Base-by-base conservation (phyloP, 306 rosid genomes). In the Mucuna pruriens region DNA sequence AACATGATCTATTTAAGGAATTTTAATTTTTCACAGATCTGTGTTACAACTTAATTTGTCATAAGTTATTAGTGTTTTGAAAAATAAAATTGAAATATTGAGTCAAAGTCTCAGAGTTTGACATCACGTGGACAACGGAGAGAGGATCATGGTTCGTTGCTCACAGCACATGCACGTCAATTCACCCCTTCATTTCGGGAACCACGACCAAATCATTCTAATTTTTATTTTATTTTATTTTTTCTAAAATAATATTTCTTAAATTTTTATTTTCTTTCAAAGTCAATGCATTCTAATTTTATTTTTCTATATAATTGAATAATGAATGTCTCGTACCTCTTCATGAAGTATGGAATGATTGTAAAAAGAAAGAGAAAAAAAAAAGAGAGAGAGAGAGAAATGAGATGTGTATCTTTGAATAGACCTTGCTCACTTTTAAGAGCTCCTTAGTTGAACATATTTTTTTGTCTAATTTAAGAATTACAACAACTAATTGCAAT, bases 101-200 rank as follows among this genome's bases (percentile, higher is more conserved):
- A 68, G 62, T 79, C 84, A 80, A 68, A 67, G n/a, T n/a, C 26
- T 69, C 4, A 34, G 11, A 44, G 29, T 54, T 78, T 54, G 67
- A 72, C 60, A 60, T 49, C 87, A 84, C 84, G 60, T 78, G 86
- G 76, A 44, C 15, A 42, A 44, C 12, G 15, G 1, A 26, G 66
- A 67, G 25, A 0, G 39, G 34, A 33, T 74, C 40, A 29, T 51
- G 36, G 48, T 51, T 29, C 55, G 33, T 36, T 62, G 23, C 4
- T 49, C 16, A 45, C 51, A 54, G 60, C 16, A 45, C 51, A 54
- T 45, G 65, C 52, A 36, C 13, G 54, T 31, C 63, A 36, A 40
- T 38, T 58, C 60, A 70, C 9, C 75, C 42, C 40, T 6, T 42
- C 0, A 6, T 49, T 49, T 49, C 2, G 58, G 60, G 13, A 54